Conservation (phyloP, 495 filamentous ascomycete species). For the Hyaloscypha finlandica region DNA sequence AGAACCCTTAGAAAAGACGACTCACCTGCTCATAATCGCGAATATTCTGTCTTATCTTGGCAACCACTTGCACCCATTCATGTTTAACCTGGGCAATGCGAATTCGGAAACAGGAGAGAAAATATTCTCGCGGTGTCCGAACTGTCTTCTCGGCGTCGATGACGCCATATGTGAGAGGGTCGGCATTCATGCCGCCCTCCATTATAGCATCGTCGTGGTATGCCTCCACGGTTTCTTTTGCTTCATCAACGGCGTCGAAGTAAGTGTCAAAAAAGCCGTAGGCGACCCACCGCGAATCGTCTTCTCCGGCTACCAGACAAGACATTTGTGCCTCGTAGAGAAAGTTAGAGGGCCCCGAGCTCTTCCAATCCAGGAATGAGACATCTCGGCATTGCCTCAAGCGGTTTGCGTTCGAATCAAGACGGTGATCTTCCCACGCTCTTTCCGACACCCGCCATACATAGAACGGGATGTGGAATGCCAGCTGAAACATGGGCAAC, state of each 20-base stretch:
- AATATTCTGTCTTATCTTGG: constrained; percentile 1
- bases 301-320: constrained; percentile 6
- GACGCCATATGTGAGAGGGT: constrained; percentile 17
- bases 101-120: constrained; percentile 8
- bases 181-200: constrained; percentile 5
- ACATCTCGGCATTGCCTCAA: constrained; percentile 13
- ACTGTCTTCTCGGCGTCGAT: neutral
- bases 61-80: constrained; percentile 16
- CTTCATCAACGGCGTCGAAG: constrained; percentile 5
- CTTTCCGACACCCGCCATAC: neutral
- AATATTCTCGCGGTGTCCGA: constrained; percentile 12
- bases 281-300: constrained; percentile 10
- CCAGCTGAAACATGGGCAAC: constrained; percentile 12
- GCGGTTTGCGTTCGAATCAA: constrained; percentile 6
- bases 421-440: constrained; percentile 8
- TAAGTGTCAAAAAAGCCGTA: constrained; percentile 17
- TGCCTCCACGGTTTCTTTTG: constrained; percentile 10
- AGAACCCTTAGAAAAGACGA: neutral
- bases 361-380: constrained; percentile 13
- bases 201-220: constrained; percentile 9
- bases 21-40: constrained; percentile 12
- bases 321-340: constrained; percentile 18
- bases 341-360: constrained; percentile 5
- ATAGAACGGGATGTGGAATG: constrained; percentile 18
- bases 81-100: constrained; percentile 7